These are phyloP conservation scores for Vaccinium darrowii DNA, from an alignment of 148 eudicot genomes.

Conservation along the genomic window DNA sequence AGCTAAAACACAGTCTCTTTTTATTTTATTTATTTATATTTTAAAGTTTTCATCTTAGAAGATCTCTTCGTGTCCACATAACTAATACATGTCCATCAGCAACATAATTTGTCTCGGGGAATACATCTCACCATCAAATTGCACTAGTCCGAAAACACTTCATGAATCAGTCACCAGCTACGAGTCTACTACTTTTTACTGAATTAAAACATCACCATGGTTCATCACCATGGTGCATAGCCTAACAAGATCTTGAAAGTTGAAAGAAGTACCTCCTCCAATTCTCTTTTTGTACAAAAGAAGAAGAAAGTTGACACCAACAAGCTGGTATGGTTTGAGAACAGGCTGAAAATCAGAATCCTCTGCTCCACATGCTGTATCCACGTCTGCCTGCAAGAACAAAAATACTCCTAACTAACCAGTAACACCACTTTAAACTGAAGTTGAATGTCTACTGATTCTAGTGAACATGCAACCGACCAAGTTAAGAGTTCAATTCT, in stretches of 20 bases:
- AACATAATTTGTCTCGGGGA: neutral
- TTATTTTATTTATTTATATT: neutral
- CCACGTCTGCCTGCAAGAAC: slow-evolving; percentile 58
- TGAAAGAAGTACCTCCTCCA: slow-evolving; percentile 66
- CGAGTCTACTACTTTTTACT: neutral
- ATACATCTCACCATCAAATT: neutral
- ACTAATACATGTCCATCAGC: neutral
- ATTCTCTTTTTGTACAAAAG: slow-evolving; percentile 82
- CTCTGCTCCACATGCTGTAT: slow-evolving; percentile 61
- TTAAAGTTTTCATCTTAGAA: neutral
- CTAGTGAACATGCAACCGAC: neutral
- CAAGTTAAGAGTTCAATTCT: neutral
- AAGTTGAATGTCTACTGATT: neutral
- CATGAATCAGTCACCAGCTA: slow-evolving; percentile 5
- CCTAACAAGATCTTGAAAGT: neutral
- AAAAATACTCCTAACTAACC: neutral
- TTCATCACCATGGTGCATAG: neutral
- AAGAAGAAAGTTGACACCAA: slow-evolving; percentile 97
- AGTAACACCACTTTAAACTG: neutral
- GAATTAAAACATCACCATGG: neutral
- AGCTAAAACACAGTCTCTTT: neutral
- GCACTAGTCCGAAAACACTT: neutral
- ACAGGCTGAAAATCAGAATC: slow-evolving; percentile 70
- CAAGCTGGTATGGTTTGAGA: slow-evolving; percentile 95
- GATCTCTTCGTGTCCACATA: neutral